Evolutionary conservation across 768 basidiomycete genomes (phyloP).

Genomic region (Epithele typhae): DNA sequence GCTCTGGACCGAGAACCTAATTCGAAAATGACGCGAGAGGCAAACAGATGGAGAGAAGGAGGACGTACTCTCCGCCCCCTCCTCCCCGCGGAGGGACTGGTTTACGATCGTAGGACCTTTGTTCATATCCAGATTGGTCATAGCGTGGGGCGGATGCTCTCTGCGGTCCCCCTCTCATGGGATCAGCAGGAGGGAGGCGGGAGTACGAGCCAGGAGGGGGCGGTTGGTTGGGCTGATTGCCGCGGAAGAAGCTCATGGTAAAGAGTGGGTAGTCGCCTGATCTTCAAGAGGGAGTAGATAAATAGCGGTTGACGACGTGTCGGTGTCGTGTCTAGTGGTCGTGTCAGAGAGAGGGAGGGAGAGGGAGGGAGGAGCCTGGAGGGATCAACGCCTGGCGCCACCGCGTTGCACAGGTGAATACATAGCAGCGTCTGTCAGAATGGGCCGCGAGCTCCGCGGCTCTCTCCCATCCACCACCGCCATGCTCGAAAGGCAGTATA

Average conservation of each 20-base stretch:
- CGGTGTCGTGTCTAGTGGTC: too few relatives aligned
- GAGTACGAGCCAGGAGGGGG: conserved; percentile 39
- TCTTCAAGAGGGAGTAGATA: too few relatives aligned
- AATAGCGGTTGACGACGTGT: too few relatives aligned
- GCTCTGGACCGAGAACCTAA: conserved; percentile 23
- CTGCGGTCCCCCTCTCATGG: conserved; percentile 7
- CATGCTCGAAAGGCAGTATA: too few relatives aligned
- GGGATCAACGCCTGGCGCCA: too few relatives aligned
- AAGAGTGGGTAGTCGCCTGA: too few relatives aligned
- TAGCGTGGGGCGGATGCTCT: conserved; percentile 25
- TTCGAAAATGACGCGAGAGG: background rate
- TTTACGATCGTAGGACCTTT: conserved; percentile 22
- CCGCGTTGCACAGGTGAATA: too few relatives aligned
- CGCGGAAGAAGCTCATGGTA: conserved; percentile 20
- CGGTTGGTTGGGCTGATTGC: conserved; percentile 8
- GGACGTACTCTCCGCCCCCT: conserved; percentile 18
- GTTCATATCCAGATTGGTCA: conserved; percentile 27
- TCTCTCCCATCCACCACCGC: too few relatives aligned
- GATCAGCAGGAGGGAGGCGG: conserved; percentile 34
- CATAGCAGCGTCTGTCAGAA: too few relatives aligned
- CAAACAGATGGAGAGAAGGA: background rate
- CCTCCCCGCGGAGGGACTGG: conserved; percentile 11
- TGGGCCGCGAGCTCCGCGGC: too few relatives aligned
- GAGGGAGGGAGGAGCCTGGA: too few relatives aligned
- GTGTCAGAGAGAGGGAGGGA: too few relatives aligned